Evolutionary conservation across 805 yeast genomes (phyloP), one percentile per base, ranked within the genome.

Genomic region (Pichia scutulata): DNA sequence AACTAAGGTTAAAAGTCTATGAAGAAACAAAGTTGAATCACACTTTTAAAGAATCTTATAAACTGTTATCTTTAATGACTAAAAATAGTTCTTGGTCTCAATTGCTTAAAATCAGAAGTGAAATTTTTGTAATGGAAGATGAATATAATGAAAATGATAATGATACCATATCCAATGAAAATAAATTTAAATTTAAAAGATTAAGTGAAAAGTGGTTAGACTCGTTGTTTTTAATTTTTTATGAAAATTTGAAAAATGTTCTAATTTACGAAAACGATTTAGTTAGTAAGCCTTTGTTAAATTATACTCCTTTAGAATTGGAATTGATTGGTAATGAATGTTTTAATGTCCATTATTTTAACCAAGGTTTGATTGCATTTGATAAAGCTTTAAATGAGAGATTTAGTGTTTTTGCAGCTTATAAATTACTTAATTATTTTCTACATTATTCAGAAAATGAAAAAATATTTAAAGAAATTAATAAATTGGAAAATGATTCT

Each of bases 81-180:
- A 75, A 82, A 19, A 68, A 74, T 23, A 70, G 82, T 40, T 97
- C 97, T 4, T 92, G 99, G 99, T 88, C 87, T 57, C 78, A 75
- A 36, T 65, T 89, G 36, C 72, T 90, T 56, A 70, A 72, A 50
- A 60, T 82, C 39, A 78, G 96, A 52, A 80, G 89, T 1, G 69
- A 73, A 19, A 81, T 86, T 0, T 92, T 92, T 67, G 80, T 88
- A 10, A 92, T 92, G 89, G 87, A 82, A 59, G 80, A 77, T 40
- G 92, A 86, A 60, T 80, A 81, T 57, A 55, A 64, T 45, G 59
- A 59, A 42, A 28, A 19, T 30, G 28, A 26, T 33, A 30, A 30
- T 14, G 41, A 44, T 28, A 12, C 14, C 14, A 16, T 30, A 12
- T 21, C 48, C 16, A 52, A 52, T 46, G 61, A 60, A 10, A 55